Conservation (phyloP, 2,329 filamentous ascomycete genomes). For the Colletotrichum sp. region DNA sequence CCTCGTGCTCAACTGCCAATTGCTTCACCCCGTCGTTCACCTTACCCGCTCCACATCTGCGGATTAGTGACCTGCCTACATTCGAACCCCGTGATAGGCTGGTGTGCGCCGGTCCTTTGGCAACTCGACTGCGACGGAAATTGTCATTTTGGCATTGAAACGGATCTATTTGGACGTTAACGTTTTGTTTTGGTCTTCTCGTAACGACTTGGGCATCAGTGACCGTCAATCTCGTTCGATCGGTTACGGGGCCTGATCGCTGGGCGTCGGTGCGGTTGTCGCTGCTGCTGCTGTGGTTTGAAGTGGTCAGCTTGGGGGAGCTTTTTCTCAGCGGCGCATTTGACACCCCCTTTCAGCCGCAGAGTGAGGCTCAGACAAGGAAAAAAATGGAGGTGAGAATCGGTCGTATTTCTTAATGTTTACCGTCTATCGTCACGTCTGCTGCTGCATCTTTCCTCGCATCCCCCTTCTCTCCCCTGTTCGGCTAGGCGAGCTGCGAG, state of each 20-base stretch:
- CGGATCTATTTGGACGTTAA: not conserved
- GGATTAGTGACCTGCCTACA: not conserved
- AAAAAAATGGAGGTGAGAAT: slow-evolving; percentile 14
- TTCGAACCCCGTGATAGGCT: slow-evolving; percentile 2
- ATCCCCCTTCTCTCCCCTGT: not conserved
- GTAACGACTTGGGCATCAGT: not conserved
- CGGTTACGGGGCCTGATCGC: not conserved
- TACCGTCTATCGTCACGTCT: not conserved
- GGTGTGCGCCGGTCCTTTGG: not conserved
- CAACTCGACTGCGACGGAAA: not conserved
- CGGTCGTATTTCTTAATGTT: not conserved
- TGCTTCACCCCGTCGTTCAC: slow-evolving; percentile 5
- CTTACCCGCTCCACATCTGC: slow-evolving; percentile 11
- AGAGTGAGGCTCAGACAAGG: not conserved
- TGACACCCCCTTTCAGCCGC: not conserved
- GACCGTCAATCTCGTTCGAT: not conserved
- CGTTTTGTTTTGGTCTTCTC: not conserved
- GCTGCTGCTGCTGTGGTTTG: not conserved
- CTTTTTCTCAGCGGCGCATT: not conserved
- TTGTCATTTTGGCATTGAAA: not conserved
- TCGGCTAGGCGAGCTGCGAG: not conserved
- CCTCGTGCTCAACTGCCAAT: slow-evolving; percentile 7
- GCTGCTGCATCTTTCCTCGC: not conserved
- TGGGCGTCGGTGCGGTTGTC: not conserved
- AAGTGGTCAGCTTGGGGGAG: not conserved